Evolutionary conservation across 768 basidiomycete species (phyloP).

Genomic region (Cystobasidiopsis lactophilus): DNA sequence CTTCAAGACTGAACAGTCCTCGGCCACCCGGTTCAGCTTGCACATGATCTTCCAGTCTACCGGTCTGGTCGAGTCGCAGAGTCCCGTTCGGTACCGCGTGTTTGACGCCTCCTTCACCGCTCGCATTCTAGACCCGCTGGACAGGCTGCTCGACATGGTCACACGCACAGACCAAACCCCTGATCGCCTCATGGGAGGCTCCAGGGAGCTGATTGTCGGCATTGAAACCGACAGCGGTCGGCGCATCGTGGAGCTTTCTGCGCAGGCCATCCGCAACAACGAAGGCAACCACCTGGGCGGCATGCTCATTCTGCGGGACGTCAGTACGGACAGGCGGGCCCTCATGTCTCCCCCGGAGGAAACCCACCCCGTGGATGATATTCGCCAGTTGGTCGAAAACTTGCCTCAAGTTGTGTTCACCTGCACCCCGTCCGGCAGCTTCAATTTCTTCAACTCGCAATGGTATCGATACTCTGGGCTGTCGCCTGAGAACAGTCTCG

Average conservation of each 20-base stretch:
- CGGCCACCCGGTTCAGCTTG: too few relatives aligned
- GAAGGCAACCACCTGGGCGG: constrained; percentile 15
- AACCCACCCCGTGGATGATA: background rate
- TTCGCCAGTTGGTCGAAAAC: constrained; percentile 11
- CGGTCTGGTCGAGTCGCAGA: too few relatives aligned
- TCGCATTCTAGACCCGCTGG: constrained; percentile 14
- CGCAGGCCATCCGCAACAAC: constrained; percentile 2
- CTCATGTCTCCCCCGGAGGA: too few relatives aligned
- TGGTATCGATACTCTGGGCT: constrained; percentile 17
- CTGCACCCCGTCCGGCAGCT: constrained; percentile 10
- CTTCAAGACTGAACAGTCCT: too few relatives aligned
- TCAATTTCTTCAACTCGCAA: constrained; percentile 11
- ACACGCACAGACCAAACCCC: constrained; percentile 9
- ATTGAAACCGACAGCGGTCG: constrained; percentile 15
- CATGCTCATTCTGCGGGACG: constrained; percentile 10
- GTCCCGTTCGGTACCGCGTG: too few relatives aligned
- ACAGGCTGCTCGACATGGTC: constrained; percentile 10
- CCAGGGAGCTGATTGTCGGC: constrained; percentile 12
- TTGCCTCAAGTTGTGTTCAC: constrained; percentile 16
- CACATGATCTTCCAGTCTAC: too few relatives aligned
- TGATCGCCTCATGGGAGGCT: background rate
- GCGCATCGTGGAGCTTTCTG: constrained; percentile 11
- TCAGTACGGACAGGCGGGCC: constrained; percentile 4
- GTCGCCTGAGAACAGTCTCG: constrained; percentile 12
- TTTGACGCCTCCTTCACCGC: constrained; percentile 12